Evolutionary conservation across 2,329 filamentous ascomycete genomes (phyloP), one percentile per base, ranked within the genome.

Genomic region (Microcyclospora pomicola): DNA sequence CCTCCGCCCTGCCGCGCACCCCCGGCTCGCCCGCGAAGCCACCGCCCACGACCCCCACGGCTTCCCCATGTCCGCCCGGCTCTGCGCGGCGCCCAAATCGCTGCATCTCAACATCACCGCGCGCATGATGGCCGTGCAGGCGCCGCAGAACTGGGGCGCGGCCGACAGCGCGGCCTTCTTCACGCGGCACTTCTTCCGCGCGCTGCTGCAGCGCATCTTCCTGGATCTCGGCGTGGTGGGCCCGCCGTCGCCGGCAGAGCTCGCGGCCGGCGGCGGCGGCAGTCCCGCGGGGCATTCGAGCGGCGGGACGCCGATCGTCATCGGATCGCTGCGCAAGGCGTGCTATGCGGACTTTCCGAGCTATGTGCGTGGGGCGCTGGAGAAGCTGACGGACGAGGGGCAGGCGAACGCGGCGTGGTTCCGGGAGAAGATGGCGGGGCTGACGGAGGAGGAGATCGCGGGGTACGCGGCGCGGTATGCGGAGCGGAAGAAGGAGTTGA

Each of bases 111-210:
- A 98, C 60, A 94, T 96, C 55, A 98, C 91, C 3, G 86, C 91
- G 1, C 76, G 91, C 33, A 94, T 94, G 81, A 95, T 96, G 88
- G 88, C 88, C 2, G 87, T 92, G 35, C 91, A 98, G 63, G 91
- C 91, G 6, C 87, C 91, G 1, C 71, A 78, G 42, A 98, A 98
- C 64, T 98, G 91, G 91, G 82, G 81, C 2, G 66, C 69, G 15
- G 66, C 71, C 19, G 87, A 94, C 43, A 92, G 83, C 56, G 80
- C 86, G 36, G 70, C 68, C 6, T 98, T 96, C 64, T 96, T 98
- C 65, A 84, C 78, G 0, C 74, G 88, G 0, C 91, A 98, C 59
- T 94, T 91, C 61, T 98, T 81, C 65, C 82, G 91, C 33, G 84
- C 91, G 0, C 68, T 96, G 0, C 67, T 96, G 15, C 91, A 98